Evolutionary conservation across 768 basidiomycete species (phyloP), one percentile per base, ranked within the genome.

Genomic region (Hericium alpestre): DNA sequence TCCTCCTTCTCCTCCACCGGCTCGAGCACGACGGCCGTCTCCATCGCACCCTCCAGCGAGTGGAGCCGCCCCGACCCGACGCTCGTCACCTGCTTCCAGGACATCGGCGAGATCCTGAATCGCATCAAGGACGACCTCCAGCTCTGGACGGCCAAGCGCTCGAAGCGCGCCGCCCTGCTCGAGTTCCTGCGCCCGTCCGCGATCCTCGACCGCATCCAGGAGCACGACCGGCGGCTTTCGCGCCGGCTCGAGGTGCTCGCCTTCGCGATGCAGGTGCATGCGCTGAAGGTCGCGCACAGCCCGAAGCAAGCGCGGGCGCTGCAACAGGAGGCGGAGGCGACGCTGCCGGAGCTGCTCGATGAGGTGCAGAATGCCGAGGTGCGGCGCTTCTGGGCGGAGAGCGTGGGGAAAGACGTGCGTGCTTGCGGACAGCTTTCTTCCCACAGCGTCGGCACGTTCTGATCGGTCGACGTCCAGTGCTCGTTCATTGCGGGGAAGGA

Each of bases 31-130:
- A 9, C 43, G 43, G 15, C 12, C 16, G 8, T 10, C n/a, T 9
- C n/a, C 15, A 9, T n/a, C 3, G 16, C n/a, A 3, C 4, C 15
- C 11, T 16, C 43, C 9, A n/a, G 43, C 41, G 20, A 43, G 7
- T 43, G 41, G 41, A 43, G 16, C 15, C 41, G 20, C 43, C n/a
- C 20, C 22, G 54, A 55, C 39, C n/a, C n/a, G 22, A 37, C 22
- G 12, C 22, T 55, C 13, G 11, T 43, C 11, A 49, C 22, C 18
- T 43, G 41, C 32, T 37, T 55, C 10, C 38, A 23, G n/a, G 54
- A 49, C 54, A 55, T 43, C 15, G 40, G 54, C 39, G 54, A 55
- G 40, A 40, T 43, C 25, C 54, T 55, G 37, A 27, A 40, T 15
- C 22, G 20, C 22, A 23, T 49, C 5, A 55, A 38, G 40, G 54